These are phyloP conservation scores for Saccharomyces hybrid DNA, from an alignment of 1,139 yeast genomes.

Conservation along the genomic window DNA sequence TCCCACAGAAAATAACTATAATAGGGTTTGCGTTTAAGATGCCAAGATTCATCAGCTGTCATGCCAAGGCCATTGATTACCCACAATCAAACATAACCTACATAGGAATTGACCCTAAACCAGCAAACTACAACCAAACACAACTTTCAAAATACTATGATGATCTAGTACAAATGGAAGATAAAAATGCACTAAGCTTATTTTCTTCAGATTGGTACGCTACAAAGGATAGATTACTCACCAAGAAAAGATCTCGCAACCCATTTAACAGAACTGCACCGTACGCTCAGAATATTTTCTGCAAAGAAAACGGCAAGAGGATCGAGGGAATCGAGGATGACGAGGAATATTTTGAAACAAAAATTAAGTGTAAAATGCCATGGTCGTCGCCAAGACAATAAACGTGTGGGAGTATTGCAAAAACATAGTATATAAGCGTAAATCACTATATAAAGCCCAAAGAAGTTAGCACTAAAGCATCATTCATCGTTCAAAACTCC, in stretches of 20 bases:
- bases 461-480: background rate
- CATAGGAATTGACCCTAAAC: conserved; percentile 57
- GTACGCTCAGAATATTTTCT: conserved; percentile 34
- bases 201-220: conserved; percentile 63
- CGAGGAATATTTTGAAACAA: conserved; percentile 13
- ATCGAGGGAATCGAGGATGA: conserved; percentile 12
- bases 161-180: conserved; percentile 43
- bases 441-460: background rate
- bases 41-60: conserved; percentile 48
- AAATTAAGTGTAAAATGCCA: conserved; percentile 25
- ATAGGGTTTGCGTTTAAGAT: conserved; percentile 73
- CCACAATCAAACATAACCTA: conserved; percentile 33
- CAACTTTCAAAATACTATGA: conserved; percentile 31
- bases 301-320: conserved; percentile 6
- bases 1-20: conserved; percentile 49
- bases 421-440: background rate
- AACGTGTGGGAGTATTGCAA: background rate
- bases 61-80: conserved; percentile 36
- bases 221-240: conserved; percentile 27
- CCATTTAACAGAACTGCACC: conserved; percentile 48
- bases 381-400: conserved; percentile 18
- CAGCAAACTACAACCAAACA: conserved; percentile 27
- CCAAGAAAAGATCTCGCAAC: conserved; percentile 39
- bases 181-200: conserved; percentile 45
- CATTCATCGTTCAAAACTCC: background rate